Base-by-base conservation (phyloP, 2,329 filamentous ascomycete species). In the Pestalotiopsis sp. region DNA sequence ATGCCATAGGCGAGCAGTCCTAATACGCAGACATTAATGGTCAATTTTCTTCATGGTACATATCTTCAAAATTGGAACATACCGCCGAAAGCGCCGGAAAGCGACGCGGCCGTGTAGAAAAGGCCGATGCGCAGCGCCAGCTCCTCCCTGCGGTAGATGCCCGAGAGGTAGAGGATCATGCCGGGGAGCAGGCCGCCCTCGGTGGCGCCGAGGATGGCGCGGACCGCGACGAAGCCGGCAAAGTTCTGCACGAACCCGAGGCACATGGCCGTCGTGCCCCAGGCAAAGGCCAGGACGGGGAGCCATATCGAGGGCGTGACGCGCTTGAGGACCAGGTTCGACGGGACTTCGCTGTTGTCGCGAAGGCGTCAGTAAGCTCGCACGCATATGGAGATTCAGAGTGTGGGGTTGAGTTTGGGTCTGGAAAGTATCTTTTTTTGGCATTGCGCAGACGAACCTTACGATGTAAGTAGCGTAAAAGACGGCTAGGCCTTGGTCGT, bases 121-220 rank as follows among this genome's bases (percentile, higher is more conserved):
- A 92, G 80, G 38, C 89, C 90, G 64, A 92, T 90, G 4, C 90
- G 83, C 49, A 91, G 77, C 0, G 89, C 88, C 70, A 91, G 80
- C 71, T 91, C 89, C 1, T 84, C 81, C 23, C 89, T 82, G 20
- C 83, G 86, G 73, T 92, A 90, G 71, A 92, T 85, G 6, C 84
- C 83, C 0, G 89, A 90, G 13, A 93, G 83, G 73, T 92, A 92
- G 1, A 93, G 80, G 1, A 91, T 85, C 80, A 92, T 92, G 61
- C 90, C 91, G 0, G 90, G 90, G 2, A 92, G 78, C 45, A 92
- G 78, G 0, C 90, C 90, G 52, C 89, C 90, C 77, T 92, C 91
- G 0, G 87, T 86, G 4, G 90, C 72, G 9, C 90, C 90, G 4
- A 92, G 81, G 39, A 92, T 75, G 7, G 88, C 88, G 20, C 90